Evolutionary conservation across 192 early-diverging fungal genomes (phyloP).

Genomic region (Coemansia sp.): DNA sequence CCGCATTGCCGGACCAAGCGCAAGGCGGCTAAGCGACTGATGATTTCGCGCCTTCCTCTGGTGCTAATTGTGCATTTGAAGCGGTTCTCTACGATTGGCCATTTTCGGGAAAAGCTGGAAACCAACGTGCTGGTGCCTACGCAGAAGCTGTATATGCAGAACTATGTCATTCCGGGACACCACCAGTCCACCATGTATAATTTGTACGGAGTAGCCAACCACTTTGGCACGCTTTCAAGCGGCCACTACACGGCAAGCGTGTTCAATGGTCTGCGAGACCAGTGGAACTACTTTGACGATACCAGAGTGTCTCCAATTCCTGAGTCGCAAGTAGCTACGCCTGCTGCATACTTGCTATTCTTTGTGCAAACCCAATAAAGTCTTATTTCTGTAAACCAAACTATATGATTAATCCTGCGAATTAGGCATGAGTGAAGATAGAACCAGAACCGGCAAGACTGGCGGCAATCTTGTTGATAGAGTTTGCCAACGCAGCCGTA

Average conservation of each 20-base stretch:
- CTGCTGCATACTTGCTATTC: slow-evolving; percentile 50
- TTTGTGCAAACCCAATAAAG: slow-evolving; percentile 25
- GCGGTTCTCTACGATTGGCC: slow-evolving; percentile 88
- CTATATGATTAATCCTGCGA: no score
- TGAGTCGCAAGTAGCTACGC: slow-evolving; percentile 34
- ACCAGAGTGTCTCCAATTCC: slow-evolving; percentile 56
- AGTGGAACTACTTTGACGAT: slow-evolving; percentile 90
- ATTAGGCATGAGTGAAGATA: slow-evolving; percentile 61
- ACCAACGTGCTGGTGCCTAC: slow-evolving; percentile 84
- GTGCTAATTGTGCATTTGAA: slow-evolving; percentile 92
- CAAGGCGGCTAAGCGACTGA: slow-evolving; percentile 73
- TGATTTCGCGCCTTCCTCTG: slow-evolving; percentile 77
- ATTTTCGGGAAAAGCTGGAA: slow-evolving; percentile 91
- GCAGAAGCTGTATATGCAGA: slow-evolving; percentile 58
- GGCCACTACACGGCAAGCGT: slow-evolving; percentile 80
- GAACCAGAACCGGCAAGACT: slow-evolving; percentile 73
- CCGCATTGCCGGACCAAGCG: slow-evolving; percentile 75
- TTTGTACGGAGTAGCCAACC: slow-evolving; percentile 81
- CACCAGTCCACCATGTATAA: slow-evolving; percentile 58
- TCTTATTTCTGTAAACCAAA: no score
- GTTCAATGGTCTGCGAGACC: slow-evolving; percentile 55
- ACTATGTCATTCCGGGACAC: slow-evolving; percentile 44
- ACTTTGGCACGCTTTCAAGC: slow-evolving; percentile 70
- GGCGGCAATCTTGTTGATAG: slow-evolving; percentile 78
- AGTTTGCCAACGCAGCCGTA: slow-evolving; percentile 74